These are phyloP conservation scores for Phialophora macrospora DNA, from an alignment of 2,329 filamentous ascomycete species.

Conservation along the genomic window DNA sequence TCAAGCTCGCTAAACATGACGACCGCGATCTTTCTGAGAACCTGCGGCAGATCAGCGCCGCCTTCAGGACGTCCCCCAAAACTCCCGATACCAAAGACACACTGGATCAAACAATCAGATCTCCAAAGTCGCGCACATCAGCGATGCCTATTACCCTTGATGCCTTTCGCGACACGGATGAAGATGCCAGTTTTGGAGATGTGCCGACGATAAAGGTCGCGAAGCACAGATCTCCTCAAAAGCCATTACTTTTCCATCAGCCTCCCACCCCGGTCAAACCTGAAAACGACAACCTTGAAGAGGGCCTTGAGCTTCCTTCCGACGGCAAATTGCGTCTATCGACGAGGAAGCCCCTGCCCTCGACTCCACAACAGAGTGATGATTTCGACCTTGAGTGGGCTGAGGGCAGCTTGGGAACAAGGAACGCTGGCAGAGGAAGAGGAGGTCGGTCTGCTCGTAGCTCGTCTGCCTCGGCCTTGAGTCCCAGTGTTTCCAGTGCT, in stretches of 20 bases:
- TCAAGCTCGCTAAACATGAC: slow-evolving; percentile 70
- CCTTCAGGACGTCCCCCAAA: slow-evolving; percentile 46
- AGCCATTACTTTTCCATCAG: slow-evolving; percentile 51
- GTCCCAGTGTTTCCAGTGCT: slow-evolving; percentile 89
- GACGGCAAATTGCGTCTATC: slow-evolving; percentile 68
- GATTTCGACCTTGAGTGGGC: slow-evolving; percentile 86
- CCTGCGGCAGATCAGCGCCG: slow-evolving; percentile 67
- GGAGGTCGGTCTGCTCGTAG: slow-evolving; percentile 80
- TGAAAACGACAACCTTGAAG: slow-evolving; percentile 70
- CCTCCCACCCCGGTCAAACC: slow-evolving; percentile 44
- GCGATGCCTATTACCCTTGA: slow-evolving; percentile 63
- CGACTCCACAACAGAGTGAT: slow-evolving; percentile 68
- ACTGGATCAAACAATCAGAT: slow-evolving; percentile 46
- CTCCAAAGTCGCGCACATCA: slow-evolving; percentile 55
- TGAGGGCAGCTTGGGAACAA: slow-evolving; percentile 88
- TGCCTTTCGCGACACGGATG: slow-evolving; percentile 65
- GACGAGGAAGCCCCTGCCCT: slow-evolving; percentile 63
- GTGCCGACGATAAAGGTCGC: slow-evolving; percentile 70
- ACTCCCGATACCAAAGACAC: slow-evolving; percentile 41
- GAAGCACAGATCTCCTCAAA: slow-evolving; percentile 61
- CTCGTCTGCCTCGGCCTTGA: slow-evolving; percentile 86
- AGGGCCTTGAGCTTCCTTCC: slow-evolving; percentile 72
- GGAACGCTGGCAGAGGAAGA: slow-evolving; percentile 83
- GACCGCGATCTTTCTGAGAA: slow-evolving; percentile 68
- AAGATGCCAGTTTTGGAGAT: slow-evolving; percentile 67